phyloP scores from a whole-genome alignment of 1,139 yeast species.

The Diutina pseudorugosa region DNA sequence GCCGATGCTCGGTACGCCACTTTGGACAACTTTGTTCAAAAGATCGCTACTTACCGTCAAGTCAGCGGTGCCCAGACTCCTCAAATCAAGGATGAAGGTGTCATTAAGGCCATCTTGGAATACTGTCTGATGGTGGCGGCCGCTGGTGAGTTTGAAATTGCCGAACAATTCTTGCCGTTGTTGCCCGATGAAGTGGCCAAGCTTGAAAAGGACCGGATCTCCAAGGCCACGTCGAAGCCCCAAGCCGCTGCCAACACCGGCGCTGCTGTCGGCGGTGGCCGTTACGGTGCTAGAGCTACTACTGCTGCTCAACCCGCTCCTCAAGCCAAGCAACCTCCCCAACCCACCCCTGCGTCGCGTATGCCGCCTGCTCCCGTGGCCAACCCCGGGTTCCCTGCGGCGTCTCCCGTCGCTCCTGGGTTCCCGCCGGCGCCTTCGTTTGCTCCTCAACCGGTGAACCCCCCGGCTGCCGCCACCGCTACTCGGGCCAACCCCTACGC shows the following conservation, averaged over 20 bases:
- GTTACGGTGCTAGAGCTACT: not conserved
- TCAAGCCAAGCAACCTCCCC: not conserved
- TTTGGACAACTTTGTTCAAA: conserved; percentile 71
- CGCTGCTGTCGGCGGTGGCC: not conserved
- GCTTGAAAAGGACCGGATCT: conserved; percentile 68
- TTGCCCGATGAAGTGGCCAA: conserved; percentile 47
- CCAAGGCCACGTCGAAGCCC: conserved; percentile 24
- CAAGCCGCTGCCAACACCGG: not conserved
- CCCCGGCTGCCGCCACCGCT: conserved; percentile 16
- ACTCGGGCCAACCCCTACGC: conserved; percentile 11
- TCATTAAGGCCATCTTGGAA: conserved; percentile 1
- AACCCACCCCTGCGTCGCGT: conserved; percentile 3
- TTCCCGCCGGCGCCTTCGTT: not conserved
- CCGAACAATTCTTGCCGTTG: conserved; percentile 53
- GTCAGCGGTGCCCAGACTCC: not conserved
- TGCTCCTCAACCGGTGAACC: conserved; percentile 11
- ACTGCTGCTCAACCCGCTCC: not conserved
- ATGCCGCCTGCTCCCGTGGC: not conserved
- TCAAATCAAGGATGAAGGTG: not conserved
- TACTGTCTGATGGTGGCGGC: conserved; percentile 45
- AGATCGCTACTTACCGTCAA: conserved; percentile 45
- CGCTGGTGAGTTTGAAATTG: conserved; percentile 75
- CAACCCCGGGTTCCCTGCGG: not conserved
- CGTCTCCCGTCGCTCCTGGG: not conserved
- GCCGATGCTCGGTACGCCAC: conserved; percentile 82